A percentile compares a stretch with the other conserved stretches of the same genome.
These are phyloP conservation scores for Rhynchosporium agropyri DNA, from an alignment of 2,329 filamentous ascomycete genomes.

Conservation along the genomic window DNA sequence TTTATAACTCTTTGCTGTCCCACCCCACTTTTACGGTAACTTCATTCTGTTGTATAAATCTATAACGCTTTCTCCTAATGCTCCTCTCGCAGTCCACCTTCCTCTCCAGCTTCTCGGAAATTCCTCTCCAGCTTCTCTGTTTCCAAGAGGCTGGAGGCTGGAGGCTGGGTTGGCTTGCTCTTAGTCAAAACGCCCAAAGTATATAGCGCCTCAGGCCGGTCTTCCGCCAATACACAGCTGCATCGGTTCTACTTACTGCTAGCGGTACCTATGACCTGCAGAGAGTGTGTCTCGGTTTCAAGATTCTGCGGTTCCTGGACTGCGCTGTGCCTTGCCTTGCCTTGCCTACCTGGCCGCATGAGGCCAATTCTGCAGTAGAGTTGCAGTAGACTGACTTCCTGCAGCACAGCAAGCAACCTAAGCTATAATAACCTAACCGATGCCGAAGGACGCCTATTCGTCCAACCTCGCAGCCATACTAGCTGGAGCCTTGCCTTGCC, in stretches of 20 bases:
- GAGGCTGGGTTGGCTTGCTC: too few relatives aligned
- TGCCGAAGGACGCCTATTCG: neutral
- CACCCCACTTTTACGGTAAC: too few relatives aligned
- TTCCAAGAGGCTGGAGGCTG: too few relatives aligned
- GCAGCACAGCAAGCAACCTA: neutral
- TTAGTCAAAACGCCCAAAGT: too few relatives aligned
- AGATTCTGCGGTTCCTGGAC: slow-evolving; percentile 8
- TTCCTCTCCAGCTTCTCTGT: too few relatives aligned
- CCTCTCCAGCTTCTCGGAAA: too few relatives aligned
- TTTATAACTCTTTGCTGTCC: too few relatives aligned
- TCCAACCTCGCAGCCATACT: neutral
- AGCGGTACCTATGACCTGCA: neutral
- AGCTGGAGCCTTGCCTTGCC: neutral
- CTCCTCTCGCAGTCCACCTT: too few relatives aligned
- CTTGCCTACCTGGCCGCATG: neutral
- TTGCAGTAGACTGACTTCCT: neutral
- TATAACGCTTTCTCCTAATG: too few relatives aligned
- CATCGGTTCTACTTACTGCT: too few relatives aligned
- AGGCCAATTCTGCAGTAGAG: slow-evolving; percentile 1
- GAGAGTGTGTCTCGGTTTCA: slow-evolving; percentile 1
- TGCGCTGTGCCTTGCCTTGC: neutral
- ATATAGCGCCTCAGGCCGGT: neutral
- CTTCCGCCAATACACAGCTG: neutral
- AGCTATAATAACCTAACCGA: neutral
- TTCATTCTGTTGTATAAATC: too few relatives aligned